Conservation (phyloP, 495 filamentous ascomycete species). For the Hypoxylon subgilvum region DNA sequence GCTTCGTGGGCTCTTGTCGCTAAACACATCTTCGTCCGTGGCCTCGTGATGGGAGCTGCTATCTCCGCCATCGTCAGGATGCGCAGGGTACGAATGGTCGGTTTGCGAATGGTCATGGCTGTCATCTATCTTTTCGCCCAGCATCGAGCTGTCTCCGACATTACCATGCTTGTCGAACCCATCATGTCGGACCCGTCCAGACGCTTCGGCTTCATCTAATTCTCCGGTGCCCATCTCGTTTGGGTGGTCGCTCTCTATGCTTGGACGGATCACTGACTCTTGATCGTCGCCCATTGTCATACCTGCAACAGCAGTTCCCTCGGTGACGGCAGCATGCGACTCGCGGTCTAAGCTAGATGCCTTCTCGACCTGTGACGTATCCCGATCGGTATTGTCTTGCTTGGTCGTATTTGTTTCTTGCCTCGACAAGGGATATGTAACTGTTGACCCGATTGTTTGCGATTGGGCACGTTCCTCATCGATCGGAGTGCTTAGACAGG, state of each 20-base stretch:
- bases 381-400: conserved; percentile 9
- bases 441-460: conserved; percentile 18
- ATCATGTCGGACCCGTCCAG: conserved; percentile 2
- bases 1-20: conserved; percentile 55
- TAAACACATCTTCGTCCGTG: conserved; percentile 62
- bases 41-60: conserved; percentile 55
- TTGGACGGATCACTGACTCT: conserved; percentile 14
- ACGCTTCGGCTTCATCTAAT: conserved; percentile 1
- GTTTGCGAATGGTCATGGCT: conserved; percentile 23
- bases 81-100: conserved; percentile 30
- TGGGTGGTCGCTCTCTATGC: conserved; percentile 19
- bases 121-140: conserved; percentile 45
- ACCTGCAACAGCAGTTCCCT: neutral
- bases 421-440: neutral
- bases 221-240: conserved; percentile 1
- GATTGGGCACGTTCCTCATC: conserved; percentile 34
- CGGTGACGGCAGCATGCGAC: neutral
- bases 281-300: conserved; percentile 1
- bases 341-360: neutral
- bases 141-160: conserved; percentile 42
- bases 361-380: neutral
- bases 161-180: conserved; percentile 18
- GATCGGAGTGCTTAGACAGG: conserved; percentile 47
- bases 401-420: conserved; percentile 8
- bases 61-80: conserved; percentile 43